Conservation (phyloP, 306 rosid species). For the Gynostemma pentaphyllum region DNA sequence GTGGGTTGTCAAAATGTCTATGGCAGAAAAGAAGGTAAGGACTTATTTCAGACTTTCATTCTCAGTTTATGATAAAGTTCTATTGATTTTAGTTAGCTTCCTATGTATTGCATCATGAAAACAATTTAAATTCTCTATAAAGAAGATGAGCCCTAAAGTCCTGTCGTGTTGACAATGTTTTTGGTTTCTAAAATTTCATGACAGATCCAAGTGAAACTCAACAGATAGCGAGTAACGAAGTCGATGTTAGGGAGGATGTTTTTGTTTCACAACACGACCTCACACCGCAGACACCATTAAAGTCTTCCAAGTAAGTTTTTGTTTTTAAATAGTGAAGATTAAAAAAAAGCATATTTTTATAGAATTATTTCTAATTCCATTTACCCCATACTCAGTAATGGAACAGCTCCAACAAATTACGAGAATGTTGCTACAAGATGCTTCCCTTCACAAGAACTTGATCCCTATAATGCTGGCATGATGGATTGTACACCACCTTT, state of each 20-base stretch:
- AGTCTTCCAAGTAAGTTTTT: slow-evolving; percentile 36
- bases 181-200: neutral
- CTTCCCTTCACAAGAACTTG: neutral
- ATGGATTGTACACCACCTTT: too few species aligned
- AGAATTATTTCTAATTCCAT: neutral
- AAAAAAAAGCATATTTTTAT: neutral
- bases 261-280: slow-evolving; percentile 12
- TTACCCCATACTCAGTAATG: neutral
- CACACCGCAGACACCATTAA: slow-evolving; percentile 35
- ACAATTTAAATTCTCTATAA: neutral
- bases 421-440: neutral
- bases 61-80: neutral
- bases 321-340: neutral
- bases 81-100: too few species aligned
- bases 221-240: neutral
- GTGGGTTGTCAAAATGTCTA: slow-evolving; percentile 46
- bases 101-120: too few species aligned
- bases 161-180: too few species aligned
- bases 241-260: too few species aligned
- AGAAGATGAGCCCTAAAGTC: neutral
- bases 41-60: neutral
- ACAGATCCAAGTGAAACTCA: slow-evolving; percentile 26
- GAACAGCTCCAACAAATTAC: neutral
- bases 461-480: too few species aligned
- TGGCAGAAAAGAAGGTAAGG: slow-evolving; percentile 60